Evolutionary conservation across 306 rosid genomes (phyloP).

Genomic region (Dryas alaskensis): DNA sequence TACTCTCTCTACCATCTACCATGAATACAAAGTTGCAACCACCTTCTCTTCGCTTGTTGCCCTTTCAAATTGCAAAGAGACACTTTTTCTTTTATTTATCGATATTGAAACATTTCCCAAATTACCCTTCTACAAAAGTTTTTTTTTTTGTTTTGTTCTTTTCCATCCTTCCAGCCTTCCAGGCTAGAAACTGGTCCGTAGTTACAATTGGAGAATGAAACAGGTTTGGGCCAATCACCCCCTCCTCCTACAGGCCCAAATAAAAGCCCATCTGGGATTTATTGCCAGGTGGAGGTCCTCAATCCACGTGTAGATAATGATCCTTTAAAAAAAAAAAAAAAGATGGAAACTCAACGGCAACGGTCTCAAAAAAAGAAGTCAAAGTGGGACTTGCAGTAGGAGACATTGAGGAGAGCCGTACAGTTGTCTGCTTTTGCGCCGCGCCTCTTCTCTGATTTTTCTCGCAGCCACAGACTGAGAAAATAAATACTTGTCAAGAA

Average conservation of each 20-base stretch:
- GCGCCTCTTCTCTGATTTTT: slow-evolving; percentile 1
- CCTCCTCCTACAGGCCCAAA: background rate
- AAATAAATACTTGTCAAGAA: background rate
- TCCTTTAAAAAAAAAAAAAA: background rate
- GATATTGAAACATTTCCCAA: background rate
- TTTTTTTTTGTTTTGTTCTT: background rate
- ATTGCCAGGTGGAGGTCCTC: too few relatives aligned
- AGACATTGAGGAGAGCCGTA: slow-evolving; percentile 5
- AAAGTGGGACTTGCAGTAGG: background rate
- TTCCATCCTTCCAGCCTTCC: background rate
- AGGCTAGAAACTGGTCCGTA: background rate
- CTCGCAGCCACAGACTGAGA: background rate
- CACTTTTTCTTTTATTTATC: background rate
- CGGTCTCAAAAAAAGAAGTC: slow-evolving; percentile 20
- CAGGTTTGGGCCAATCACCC: background rate
- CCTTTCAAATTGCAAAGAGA: background rate
- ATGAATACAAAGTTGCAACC: too few relatives aligned
- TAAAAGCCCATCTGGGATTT: background rate
- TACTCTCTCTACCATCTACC: too few relatives aligned
- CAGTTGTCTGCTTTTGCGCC: slow-evolving; percentile 17
- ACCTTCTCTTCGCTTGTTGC: background rate
- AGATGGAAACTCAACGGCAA: slow-evolving; percentile 5
- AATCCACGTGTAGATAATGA: background rate
- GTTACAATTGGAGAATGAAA: background rate
- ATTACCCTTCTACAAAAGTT: background rate